phyloP scores from a whole-genome alignment of 1,284 basidiomycete species.

The Pterulicium gracile region DNA sequence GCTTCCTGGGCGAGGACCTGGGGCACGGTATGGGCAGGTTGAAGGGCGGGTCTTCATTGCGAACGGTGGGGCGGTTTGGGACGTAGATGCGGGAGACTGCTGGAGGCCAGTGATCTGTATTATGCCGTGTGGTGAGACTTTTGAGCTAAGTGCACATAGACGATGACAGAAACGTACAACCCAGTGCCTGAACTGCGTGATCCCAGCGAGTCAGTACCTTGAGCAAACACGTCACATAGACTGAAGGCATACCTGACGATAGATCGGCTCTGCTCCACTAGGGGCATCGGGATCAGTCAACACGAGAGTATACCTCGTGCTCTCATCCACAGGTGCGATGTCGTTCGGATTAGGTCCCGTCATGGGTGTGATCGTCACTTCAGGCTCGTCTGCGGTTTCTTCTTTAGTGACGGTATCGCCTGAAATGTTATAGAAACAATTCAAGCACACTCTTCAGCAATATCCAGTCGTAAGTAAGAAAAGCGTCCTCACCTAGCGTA shows the following conservation, averaged over 20 bases:
- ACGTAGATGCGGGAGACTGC: constrained; percentile 21
- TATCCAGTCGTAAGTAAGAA: too few relatives aligned
- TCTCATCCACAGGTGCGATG: constrained; percentile 9
- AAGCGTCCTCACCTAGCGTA: constrained; percentile 10
- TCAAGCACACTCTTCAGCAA: too few relatives aligned
- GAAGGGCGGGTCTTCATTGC: constrained; percentile 36
- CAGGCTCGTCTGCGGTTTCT: constrained; percentile 41
- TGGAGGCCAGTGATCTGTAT: constrained; percentile 50
- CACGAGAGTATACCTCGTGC: constrained; percentile 45
- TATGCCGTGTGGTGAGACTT: too few relatives aligned
- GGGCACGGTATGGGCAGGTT: constrained; percentile 46
- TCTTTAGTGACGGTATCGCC: too few relatives aligned
- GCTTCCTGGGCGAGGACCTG: constrained; percentile 43
- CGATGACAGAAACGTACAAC: constrained; percentile 34
- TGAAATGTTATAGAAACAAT: too few relatives aligned
- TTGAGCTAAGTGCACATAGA: too few relatives aligned
- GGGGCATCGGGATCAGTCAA: constrained; percentile 67
- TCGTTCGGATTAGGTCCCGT: constrained; percentile 20
- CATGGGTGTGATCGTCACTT: constrained; percentile 37
- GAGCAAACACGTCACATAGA: background rate
- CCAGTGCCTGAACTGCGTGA: constrained; percentile 49
- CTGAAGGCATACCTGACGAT: constrained; percentile 22
- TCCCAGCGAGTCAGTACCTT: background rate
- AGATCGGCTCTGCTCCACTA: constrained; percentile 40
- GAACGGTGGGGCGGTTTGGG: constrained; percentile 22